Conservation (phyloP, 176 grass and related monocot species). For the Areca catechu region DNA sequence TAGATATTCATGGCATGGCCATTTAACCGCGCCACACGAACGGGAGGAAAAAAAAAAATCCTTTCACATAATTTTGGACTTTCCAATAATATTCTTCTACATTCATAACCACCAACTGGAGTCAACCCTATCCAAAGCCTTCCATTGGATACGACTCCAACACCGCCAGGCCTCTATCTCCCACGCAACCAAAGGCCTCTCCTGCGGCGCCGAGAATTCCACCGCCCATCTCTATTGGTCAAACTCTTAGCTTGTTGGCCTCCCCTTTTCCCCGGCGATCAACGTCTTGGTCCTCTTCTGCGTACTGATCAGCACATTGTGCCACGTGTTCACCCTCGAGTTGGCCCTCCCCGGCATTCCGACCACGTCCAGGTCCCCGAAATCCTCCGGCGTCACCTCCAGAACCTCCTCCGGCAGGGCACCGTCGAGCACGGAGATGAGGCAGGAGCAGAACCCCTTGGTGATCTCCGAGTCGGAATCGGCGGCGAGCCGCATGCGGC, state of each 20-base stretch:
- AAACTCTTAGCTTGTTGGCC: constrained; percentile 13
- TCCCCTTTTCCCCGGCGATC: constrained; percentile 48
- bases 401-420: constrained; percentile 62
- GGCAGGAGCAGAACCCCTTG: constrained; percentile 72
- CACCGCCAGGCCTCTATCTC: too few species aligned
- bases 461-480: constrained; percentile 96
- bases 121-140: too few species aligned
- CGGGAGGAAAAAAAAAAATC: too few species aligned
- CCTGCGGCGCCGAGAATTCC: too few species aligned
- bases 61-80: too few species aligned
- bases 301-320: constrained; percentile 80
- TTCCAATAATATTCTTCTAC: too few species aligned
- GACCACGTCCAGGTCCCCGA: constrained; percentile 42
- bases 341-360: constrained; percentile 23
- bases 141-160: too few species aligned
- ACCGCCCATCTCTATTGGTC: too few species aligned
- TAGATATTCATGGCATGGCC: too few species aligned
- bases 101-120: too few species aligned
- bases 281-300: constrained; percentile 69
- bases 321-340: constrained; percentile 80
- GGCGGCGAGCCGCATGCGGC: constrained; percentile 66
- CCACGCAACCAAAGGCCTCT: too few species aligned
- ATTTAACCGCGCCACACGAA: too few species aligned
- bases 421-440: constrained; percentile 62
- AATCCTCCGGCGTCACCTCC: constrained; percentile 43